Conservation (phyloP, 169 alveolate species). For the Plasmodium cynomolgi region DNA sequence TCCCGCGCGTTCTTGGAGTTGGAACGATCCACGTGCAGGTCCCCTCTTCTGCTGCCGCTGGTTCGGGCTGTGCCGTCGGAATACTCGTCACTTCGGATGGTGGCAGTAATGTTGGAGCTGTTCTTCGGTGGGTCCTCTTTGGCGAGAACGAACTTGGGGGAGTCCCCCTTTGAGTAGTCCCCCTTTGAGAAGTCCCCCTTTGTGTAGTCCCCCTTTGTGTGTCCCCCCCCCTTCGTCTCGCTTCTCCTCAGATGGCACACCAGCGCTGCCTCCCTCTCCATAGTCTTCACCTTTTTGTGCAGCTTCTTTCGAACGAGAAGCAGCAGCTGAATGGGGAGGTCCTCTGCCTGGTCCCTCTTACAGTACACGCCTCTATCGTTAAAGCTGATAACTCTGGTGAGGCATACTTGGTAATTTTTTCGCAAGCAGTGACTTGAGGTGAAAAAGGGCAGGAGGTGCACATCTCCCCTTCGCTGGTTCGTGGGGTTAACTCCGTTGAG, state of each 20-base stretch:
- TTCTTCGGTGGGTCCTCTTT: neutral
- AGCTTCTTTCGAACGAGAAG: constrained; percentile 4
- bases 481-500: neutral
- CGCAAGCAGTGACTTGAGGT: constrained; percentile 8
- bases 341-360: constrained; percentile 13
- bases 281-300: neutral
- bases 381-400: constrained; percentile 36
- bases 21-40: neutral
- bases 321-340: neutral
- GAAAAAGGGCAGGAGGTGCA: constrained; percentile 34
- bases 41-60: neutral
- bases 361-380: constrained; percentile 37
- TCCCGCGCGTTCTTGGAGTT: neutral
- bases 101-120: neutral
- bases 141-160: neutral
- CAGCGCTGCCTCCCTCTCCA: neutral
- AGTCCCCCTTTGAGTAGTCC: neutral
- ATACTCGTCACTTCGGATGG: neutral
- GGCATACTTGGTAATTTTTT: constrained; percentile 5
- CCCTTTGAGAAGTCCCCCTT: neutral
- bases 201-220: neutral
- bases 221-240: neutral
- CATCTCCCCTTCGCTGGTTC: neutral
- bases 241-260: neutral
- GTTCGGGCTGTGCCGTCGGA: neutral